phyloP scores from a whole-genome alignment of 495 filamentous ascomycete genomes.

The Penicillium lagena region DNA sequence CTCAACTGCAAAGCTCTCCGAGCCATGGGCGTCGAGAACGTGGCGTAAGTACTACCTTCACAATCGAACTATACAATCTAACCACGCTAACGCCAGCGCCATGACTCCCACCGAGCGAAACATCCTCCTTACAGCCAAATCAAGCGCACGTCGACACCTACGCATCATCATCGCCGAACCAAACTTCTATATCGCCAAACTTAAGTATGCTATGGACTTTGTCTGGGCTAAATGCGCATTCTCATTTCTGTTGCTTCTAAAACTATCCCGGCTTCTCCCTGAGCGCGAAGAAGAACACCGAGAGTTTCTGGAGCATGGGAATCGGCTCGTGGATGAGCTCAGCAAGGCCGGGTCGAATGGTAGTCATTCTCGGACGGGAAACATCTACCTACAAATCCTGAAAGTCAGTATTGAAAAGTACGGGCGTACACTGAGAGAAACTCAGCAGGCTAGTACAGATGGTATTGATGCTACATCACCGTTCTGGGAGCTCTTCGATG shows the following conservation, averaged over 20 bases:
- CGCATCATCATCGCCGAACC: conserved; percentile 32
- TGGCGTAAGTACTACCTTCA: conserved; percentile 20
- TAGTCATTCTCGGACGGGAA: conserved; percentile 22
- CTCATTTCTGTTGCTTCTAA: conserved; percentile 44
- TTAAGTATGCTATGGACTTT: conserved; percentile 50
- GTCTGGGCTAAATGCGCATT: conserved; percentile 52
- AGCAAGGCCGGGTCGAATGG: conserved; percentile 22
- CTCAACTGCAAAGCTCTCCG: conserved; percentile 42
- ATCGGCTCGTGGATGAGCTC: conserved; percentile 36
- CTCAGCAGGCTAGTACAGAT: conserved; percentile 13
- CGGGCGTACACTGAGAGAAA: conserved; percentile 31
- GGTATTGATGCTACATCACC: conserved; percentile 15
- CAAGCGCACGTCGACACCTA: conserved; percentile 44
- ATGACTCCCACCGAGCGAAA: conserved; percentile 36
- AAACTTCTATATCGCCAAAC: conserved; percentile 39
- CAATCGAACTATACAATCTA: not conserved
- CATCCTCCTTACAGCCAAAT: conserved; percentile 39
- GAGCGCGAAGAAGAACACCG: conserved; percentile 32
- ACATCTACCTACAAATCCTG: conserved; percentile 37
- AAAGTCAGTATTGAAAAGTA: conserved; percentile 44
- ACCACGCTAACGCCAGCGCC: conserved; percentile 11
- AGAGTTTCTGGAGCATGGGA: conserved; percentile 36
- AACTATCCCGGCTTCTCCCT: conserved; percentile 42
- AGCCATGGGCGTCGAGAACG: conserved; percentile 42
- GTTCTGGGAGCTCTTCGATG: conserved; percentile 38